Percentiles rank a stretch among this genome's conserved stretches.
Conservation (phyloP, 2,329 filamentous ascomycete species). For the Pyrenophora seminiperda region DNA sequence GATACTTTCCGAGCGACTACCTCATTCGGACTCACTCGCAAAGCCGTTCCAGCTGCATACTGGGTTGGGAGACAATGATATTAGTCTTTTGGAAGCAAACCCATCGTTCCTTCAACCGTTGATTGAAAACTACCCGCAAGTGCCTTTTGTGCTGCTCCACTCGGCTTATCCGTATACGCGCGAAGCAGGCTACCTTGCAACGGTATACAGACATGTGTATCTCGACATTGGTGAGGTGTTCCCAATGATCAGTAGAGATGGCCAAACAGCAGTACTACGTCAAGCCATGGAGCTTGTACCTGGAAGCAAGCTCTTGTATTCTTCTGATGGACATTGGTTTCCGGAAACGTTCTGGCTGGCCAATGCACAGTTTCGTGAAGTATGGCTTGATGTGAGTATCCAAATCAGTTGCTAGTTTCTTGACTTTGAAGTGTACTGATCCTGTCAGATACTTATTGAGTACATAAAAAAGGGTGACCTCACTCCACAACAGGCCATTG, state of each 20-base stretch:
- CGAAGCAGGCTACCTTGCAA: constrained; percentile 78
- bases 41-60: constrained; percentile 87
- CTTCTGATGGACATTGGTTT: constrained; percentile 79
- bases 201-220: constrained; percentile 78
- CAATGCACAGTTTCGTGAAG: constrained; percentile 72
- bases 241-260: constrained; percentile 75
- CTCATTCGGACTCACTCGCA: constrained; percentile 48
- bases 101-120: constrained; percentile 76
- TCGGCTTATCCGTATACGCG: constrained; percentile 80
- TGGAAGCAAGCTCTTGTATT: constrained; percentile 76
- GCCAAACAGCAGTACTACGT: constrained; percentile 71
- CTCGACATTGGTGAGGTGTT: constrained; percentile 85
- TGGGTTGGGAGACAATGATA: constrained; percentile 79
- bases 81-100: constrained; percentile 70
- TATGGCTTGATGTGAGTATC: constrained; percentile 64
- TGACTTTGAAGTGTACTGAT: constrained; percentile 3
- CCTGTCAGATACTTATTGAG: constrained; percentile 64
- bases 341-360: constrained; percentile 79
- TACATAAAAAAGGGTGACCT: constrained; percentile 69
- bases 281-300: constrained; percentile 78
- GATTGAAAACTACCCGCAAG: constrained; percentile 69
- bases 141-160: constrained; percentile 79
- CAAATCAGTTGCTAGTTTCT: not conserved
- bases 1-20: constrained; percentile 55
- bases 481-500: constrained; percentile 64